Conservation (phyloP, 169 alveolate species). For the Babesia divergens region DNA sequence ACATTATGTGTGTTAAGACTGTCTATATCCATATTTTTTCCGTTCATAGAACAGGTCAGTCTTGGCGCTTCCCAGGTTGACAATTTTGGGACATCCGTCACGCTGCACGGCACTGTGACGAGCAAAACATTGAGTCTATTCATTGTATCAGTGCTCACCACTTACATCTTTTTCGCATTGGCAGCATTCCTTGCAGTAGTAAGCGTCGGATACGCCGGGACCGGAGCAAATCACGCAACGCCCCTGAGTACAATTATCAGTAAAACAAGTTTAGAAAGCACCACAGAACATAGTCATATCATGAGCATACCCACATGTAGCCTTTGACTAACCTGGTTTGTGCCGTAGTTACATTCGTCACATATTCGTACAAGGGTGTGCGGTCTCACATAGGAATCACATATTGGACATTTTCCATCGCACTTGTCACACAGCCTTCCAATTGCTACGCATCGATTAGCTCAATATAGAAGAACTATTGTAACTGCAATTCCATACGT, state of each 20-base stretch:
- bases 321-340: constrained; percentile 78
- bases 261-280: too few species aligned
- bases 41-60: constrained; percentile 96
- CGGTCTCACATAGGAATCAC: constrained; percentile 99
- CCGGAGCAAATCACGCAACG: constrained; percentile 98
- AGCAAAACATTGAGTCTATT: background rate
- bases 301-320: too few species aligned
- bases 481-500: too few species aligned
- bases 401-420: constrained; percentile 98
- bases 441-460: too few species aligned
- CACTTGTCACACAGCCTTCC: constrained; percentile 98
- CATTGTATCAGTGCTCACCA: background rate
- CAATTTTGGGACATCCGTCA: constrained; percentile 99
- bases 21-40: constrained; percentile 87
- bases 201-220: constrained; percentile 97
- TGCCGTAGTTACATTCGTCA: constrained; percentile 98
- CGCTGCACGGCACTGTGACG: constrained; percentile 63
- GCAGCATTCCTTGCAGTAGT: constrained; percentile 97
- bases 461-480: too few species aligned
- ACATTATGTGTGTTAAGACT: background rate
- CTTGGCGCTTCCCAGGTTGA: constrained; percentile 96
- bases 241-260: constrained; percentile 86
- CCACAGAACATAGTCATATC: background rate
- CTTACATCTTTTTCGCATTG: constrained; percentile 94
- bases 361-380: constrained; percentile 94